Conservation (phyloP, 75 land plant species). For the Isoetes taiwanensis region DNA sequence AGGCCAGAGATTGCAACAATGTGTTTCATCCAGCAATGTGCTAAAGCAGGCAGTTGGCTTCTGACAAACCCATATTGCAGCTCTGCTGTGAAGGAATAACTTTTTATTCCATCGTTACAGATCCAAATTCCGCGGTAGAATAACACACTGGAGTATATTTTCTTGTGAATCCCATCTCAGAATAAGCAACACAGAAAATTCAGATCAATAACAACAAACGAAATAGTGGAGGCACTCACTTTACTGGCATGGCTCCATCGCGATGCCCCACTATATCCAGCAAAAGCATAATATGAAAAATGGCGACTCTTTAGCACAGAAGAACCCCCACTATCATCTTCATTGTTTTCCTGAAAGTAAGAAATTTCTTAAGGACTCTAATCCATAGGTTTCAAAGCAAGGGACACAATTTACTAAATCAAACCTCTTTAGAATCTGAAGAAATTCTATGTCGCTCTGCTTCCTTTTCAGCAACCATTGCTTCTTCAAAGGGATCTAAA, state of each 20-base stretch:
- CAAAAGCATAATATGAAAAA: conserved; percentile 91
- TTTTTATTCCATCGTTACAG: too few relatives aligned
- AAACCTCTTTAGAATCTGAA: conserved; percentile 64
- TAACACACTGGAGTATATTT: too few relatives aligned
- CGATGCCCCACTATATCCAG: conserved; percentile 61
- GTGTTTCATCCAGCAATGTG: too few relatives aligned
- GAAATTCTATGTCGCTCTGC: conserved; percentile 57
- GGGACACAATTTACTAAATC: background rate
- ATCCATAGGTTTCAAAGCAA: background rate
- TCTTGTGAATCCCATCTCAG: too few relatives aligned
- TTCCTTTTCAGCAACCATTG: conserved; percentile 35
- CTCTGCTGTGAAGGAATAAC: too few relatives aligned
- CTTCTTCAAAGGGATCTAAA: conserved; percentile 89
- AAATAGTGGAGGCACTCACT: too few relatives aligned
- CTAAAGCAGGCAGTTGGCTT: too few relatives aligned
- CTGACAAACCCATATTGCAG: too few relatives aligned
- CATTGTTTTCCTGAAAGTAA: conserved; percentile 29
- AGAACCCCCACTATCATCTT: conserved; percentile 26
- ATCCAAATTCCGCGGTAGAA: too few relatives aligned
- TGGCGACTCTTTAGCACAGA: conserved; percentile 55
- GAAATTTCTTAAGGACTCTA: background rate
- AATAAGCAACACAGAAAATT: too few relatives aligned
- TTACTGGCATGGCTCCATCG: conserved; percentile 80
- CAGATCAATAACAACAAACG: too few relatives aligned
- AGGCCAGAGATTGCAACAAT: too few relatives aligned